phyloP scores from a whole-genome alignment of 2,329 filamentous ascomycete genomes.

The Emergomyces africanus region DNA sequence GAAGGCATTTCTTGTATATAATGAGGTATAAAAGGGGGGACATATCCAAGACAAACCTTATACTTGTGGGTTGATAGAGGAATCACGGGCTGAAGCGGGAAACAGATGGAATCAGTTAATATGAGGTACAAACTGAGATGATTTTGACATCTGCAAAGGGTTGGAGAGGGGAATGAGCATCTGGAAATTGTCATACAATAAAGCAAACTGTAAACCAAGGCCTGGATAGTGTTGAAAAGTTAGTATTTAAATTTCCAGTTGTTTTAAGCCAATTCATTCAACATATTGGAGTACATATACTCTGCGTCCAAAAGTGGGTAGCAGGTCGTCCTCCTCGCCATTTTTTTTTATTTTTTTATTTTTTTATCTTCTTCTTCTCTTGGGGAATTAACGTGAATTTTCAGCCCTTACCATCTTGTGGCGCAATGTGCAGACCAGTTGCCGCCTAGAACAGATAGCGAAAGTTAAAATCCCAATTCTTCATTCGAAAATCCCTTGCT shows the following conservation, averaged over 20 bases:
- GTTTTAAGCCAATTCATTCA: neutral
- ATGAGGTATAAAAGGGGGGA: neutral
- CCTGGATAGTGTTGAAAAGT: constrained; percentile 5
- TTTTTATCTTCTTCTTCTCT: too few relatives aligned
- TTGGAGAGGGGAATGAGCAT: neutral
- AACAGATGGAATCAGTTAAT: neutral
- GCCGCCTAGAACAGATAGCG: constrained; percentile 13
- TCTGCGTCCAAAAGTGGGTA: neutral
- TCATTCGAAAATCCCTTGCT: neutral
- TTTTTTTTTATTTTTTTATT: too few relatives aligned
- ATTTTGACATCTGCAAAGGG: neutral
- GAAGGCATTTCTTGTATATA: neutral
- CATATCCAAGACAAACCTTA: constrained; percentile 39
- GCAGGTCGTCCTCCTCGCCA: neutral
- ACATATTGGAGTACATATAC: neutral
- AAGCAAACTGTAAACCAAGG: constrained; percentile 27
- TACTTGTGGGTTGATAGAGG: constrained; percentile 22
- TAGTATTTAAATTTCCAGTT: neutral
- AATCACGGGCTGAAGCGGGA: constrained; percentile 16
- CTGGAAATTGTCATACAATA: constrained; percentile 11
- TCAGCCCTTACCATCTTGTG: constrained; percentile 17
- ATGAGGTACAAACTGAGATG: neutral
- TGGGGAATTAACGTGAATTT: neutral
- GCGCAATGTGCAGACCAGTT: constrained; percentile 24
- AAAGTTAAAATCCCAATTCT: neutral